A percentile compares a stretch with the other conserved stretches of the same genome.
Evolutionary conservation across 2,329 filamentous ascomycete genomes (phyloP).

Genomic region (Penicillium sp.): DNA sequence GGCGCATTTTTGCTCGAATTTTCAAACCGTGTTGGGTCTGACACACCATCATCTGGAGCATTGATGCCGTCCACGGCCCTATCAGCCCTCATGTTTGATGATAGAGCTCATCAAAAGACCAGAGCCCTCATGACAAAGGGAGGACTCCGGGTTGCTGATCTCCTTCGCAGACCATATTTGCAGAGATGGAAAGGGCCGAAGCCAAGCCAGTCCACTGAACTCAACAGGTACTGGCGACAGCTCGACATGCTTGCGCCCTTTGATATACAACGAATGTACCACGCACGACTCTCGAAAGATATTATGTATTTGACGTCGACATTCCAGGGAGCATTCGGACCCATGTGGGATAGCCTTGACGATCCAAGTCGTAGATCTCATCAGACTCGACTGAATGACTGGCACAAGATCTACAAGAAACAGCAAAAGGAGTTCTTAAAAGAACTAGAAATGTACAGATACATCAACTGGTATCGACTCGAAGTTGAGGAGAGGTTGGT

Average conservation of each 20-base stretch:
- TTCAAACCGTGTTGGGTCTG: background rate
- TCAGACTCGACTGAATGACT: background rate
- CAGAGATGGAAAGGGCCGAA: constrained; percentile 17
- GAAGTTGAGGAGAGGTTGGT: constrained; percentile 29
- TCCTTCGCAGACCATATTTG: constrained; percentile 17
- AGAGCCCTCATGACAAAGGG: background rate
- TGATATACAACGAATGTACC: constrained; percentile 15
- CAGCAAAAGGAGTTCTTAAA: constrained; percentile 8
- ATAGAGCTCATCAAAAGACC: background rate
- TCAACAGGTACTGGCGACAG: constrained; percentile 37
- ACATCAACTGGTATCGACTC: constrained; percentile 36
- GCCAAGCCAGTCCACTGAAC: constrained; percentile 7
- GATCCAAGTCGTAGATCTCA: background rate
- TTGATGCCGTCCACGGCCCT: background rate
- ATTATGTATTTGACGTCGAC: constrained; percentile 18
- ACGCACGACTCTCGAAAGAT: constrained; percentile 18
- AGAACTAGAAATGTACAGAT: constrained; percentile 14
- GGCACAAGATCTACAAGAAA: constrained; percentile 14
- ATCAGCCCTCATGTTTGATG: constrained; percentile 14
- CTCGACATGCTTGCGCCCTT: constrained; percentile 38
- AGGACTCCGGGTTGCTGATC: background rate
- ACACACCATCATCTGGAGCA: background rate
- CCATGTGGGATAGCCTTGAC: constrained; percentile 15
- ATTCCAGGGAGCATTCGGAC: constrained; percentile 14
- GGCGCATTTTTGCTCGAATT: constrained; percentile 1